phyloP scores from a whole-genome alignment of 352 stramenopile species.

The Thraustochytrium sp. region DNA sequence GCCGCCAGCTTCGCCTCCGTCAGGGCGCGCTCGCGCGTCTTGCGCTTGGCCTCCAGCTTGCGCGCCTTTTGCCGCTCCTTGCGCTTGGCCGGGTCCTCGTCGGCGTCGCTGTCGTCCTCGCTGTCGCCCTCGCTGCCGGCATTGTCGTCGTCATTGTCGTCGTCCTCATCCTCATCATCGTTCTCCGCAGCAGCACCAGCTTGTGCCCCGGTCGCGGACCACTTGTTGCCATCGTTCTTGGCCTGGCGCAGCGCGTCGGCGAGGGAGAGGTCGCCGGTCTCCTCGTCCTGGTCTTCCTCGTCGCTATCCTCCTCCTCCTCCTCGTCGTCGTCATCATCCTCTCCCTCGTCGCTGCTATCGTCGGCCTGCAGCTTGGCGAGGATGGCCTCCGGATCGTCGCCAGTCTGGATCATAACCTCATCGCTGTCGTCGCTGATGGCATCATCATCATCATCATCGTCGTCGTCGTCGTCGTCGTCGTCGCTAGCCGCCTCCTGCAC shows the following conservation, averaged over 20 bases:
- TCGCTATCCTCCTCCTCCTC: not conserved
- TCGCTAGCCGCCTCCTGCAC: not conserved
- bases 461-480: not conserved
- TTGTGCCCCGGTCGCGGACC: not conserved
- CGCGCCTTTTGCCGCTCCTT: constrained; percentile 34
- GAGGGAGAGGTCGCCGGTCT: not conserved
- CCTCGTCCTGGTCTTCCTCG: not conserved
- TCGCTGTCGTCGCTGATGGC: not conserved
- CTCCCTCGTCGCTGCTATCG: not conserved
- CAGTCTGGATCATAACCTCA: not conserved
- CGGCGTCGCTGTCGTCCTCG: not conserved
- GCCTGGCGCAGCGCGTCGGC: not conserved
- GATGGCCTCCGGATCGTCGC: not conserved
- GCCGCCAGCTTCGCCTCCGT: constrained; percentile 21
- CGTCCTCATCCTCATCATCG: not conserved
- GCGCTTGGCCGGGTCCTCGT: not conserved
- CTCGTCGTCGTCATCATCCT: not conserved
- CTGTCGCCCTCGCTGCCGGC: not conserved
- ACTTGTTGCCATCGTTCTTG: not conserved
- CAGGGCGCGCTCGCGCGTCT: not conserved
- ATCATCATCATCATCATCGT: not conserved
- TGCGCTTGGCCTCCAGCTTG: not conserved
- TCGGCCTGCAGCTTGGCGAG: not conserved
- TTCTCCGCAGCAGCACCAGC: not conserved
- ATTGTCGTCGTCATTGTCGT: not conserved